Evolutionary conservation across 1,284 basidiomycete species (phyloP), one percentile per base, ranked within the genome.

Genomic region (Omphalotus olearius): DNA sequence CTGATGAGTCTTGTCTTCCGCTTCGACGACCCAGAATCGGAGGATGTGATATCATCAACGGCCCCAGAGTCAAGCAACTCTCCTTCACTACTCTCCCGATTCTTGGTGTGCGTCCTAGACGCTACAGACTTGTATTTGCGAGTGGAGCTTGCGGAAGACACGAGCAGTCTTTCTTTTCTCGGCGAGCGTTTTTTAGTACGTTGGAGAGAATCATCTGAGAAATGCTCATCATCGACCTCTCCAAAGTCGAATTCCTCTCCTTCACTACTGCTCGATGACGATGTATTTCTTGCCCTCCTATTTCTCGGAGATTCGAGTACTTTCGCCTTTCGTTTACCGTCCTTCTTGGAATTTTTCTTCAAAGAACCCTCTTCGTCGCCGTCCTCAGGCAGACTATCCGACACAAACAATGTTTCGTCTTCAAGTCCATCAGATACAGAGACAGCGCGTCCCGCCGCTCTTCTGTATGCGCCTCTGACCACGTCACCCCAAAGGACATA

Each of bases 401-500:
- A 57, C 26, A 54, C 49, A 35, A 61, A 62, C 26, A 63, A 56
- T 30, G 55, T 7, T 30, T 60, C 63, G 23, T 62, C 65, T 25
- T 60, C 61, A 20, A 45, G 38, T 14, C 63, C 69, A 5, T 67
- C 67, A 33, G 30, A 33, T 35, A 66, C 61, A 45, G 64, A 62
- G 14, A 44, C 55, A 35, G 63, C 60, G 20, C 63, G 67, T 2
- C 62, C 65, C 25, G 74, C 69, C 13, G 70, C 70, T 5, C 88
- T 74, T 2, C 84, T 75, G 62, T 84, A 90, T 56, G 77, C 82
- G 0, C 82, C 85, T 9, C 83, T 75, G 14, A 92, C 71, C 28
- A 91, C 63, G 57, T 90, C 83, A 7, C 86, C 86, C 89, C 89
- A 93, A 1, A 86, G 69, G 1, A 76, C 69, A 54, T 80, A 79